Conservation (phyloP, 176 grass and related monocot species). For the Olyra latifolia region DNA sequence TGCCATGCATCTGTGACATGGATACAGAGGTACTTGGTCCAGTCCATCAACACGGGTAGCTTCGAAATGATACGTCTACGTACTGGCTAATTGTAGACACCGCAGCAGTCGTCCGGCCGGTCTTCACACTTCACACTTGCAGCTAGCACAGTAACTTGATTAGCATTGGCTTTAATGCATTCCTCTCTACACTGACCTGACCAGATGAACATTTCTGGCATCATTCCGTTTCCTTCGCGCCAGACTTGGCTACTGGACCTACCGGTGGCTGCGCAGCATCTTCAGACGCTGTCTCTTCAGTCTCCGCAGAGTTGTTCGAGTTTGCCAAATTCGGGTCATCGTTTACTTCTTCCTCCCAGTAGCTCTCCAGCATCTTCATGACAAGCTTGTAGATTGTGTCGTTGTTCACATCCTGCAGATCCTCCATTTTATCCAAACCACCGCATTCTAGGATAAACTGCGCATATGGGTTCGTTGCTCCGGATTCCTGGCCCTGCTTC, state of each 20-base stretch:
- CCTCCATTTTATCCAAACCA: conserved; percentile 65
- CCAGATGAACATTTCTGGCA: not conserved
- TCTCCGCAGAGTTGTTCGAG: conserved; percentile 17
- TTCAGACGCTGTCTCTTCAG: not conserved
- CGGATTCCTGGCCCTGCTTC: conserved; percentile 38
- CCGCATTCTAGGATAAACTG: conserved; percentile 74
- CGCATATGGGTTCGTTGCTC: conserved; percentile 48
- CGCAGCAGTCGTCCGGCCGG: no score
- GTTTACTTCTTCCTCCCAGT: conserved; percentile 74
- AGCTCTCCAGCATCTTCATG: conserved; percentile 68
- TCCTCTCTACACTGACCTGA: not conserved
- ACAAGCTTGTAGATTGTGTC: conserved; percentile 47
- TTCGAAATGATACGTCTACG: not conserved
- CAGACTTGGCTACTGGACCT: not conserved
- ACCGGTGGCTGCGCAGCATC: conserved; percentile 8
- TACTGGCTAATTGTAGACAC: not conserved
- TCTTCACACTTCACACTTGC: no score
- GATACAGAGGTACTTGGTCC: not conserved
- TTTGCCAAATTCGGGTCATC: conserved; percentile 23
- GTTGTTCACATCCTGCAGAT: conserved; percentile 55
- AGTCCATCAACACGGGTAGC: not conserved
- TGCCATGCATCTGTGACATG: not conserved
- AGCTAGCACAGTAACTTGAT: not conserved
- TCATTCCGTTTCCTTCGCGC: not conserved
- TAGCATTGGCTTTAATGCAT: not conserved